Percentiles rank a stretch among this genome's conserved stretches.
phyloP scores from a whole-genome alignment of 768 basidiomycete species.

The Lepiota venenata region DNA sequence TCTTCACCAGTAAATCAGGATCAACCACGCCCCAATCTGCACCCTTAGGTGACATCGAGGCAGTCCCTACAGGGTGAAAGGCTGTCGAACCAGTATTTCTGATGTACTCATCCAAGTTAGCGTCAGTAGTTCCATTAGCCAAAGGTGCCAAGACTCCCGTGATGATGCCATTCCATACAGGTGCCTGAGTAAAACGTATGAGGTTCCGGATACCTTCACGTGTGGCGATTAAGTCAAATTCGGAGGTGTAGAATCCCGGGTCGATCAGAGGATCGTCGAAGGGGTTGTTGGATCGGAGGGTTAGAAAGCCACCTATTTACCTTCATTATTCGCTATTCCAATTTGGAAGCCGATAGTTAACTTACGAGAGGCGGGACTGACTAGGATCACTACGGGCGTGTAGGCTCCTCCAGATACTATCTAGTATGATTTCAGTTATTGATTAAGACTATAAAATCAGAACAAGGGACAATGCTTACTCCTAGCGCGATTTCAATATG shows the following conservation, averaged over 20 bases:
- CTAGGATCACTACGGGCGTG: constrained; percentile 18
- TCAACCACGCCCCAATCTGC: constrained; percentile 32
- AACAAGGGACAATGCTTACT: not conserved
- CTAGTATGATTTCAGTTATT: not conserved
- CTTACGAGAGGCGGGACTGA: constrained; percentile 24
- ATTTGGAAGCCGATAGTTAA: not conserved
- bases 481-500: constrained; percentile 8
- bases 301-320: constrained; percentile 14
- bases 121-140: not conserved
- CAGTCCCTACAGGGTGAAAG: constrained; percentile 30
- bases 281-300: constrained; percentile 36
- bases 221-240: constrained; percentile 20
- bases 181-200: constrained; percentile 17
- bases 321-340: not conserved
- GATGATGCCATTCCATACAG: constrained; percentile 14
- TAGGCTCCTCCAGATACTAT: not conserved
- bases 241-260: constrained; percentile 25
- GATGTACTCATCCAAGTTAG: constrained; percentile 12
- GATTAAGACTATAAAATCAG: not conserved
- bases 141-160: constrained; percentile 3
- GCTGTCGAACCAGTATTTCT: constrained; percentile 17
- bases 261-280: constrained; percentile 44
- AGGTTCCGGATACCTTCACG: constrained; percentile 18
- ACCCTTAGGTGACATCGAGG: constrained; percentile 25
- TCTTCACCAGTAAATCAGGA: constrained; percentile 34